Evolutionary conservation across 768 basidiomycete genomes (phyloP).

Genomic region (Tricholoma flavovirens): DNA sequence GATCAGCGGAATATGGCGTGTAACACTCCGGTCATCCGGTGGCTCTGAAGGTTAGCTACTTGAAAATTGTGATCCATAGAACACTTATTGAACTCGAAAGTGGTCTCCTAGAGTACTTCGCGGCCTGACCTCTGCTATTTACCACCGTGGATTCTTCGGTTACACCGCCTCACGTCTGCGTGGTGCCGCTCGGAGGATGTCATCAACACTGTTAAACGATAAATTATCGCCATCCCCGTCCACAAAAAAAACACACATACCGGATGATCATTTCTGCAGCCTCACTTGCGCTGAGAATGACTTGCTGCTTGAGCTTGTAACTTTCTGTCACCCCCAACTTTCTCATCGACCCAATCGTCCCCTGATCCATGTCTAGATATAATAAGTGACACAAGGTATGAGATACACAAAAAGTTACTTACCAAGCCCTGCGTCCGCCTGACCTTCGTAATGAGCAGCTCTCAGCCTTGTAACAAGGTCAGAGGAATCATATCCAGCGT

Average conservation of each 20-base stretch:
- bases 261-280: slow-evolving; percentile 98
- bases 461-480: slow-evolving; percentile 87
- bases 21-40: too few relatives aligned
- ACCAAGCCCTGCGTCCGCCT: slow-evolving; percentile 84
- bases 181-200: slow-evolving; percentile 83
- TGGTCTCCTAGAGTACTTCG: too few relatives aligned
- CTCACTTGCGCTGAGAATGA: slow-evolving; percentile 90
- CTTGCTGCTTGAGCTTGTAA: slow-evolving; percentile 95
- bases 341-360: slow-evolving; percentile 82
- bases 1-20: too few relatives aligned
- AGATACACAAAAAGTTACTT: slow-evolving; percentile 19
- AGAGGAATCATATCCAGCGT: slow-evolving; percentile 96
- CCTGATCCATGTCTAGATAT: slow-evolving; percentile 78
- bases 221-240: neutral
- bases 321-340: slow-evolving; percentile 90
- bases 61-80: too few relatives aligned
- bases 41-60: too few relatives aligned
- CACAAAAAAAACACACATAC: slow-evolving; percentile 37
- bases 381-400: slow-evolving; percentile 1
- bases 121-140: too few relatives aligned
- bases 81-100: too few relatives aligned
- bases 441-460: slow-evolving; percentile 92
- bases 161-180: slow-evolving; percentile 79
- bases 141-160: neutral
- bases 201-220: slow-evolving; percentile 62